These are phyloP conservation scores for Nothophoma quercina DNA, from an alignment of 2,329 filamentous ascomycete genomes.

Conservation along the genomic window DNA sequence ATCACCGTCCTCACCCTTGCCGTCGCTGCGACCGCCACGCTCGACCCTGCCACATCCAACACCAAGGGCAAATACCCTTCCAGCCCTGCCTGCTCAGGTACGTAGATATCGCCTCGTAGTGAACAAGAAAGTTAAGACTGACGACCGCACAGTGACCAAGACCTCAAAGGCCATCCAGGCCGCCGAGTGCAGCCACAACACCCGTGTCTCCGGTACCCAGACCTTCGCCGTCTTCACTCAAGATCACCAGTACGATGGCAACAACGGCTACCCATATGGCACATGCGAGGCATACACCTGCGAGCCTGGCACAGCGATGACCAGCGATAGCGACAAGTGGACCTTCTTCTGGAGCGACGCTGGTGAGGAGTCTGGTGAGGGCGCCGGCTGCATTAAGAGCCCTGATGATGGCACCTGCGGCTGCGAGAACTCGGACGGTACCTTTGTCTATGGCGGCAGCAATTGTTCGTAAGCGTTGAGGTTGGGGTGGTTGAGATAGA, in stretches of 20 bases:
- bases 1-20: constrained; percentile 21
- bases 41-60: constrained; percentile 49
- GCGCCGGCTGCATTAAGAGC: constrained; percentile 39
- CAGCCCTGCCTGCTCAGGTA: constrained; percentile 35
- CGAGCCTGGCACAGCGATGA: constrained; percentile 25
- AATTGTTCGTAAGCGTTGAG: constrained; percentile 2
- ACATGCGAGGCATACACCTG: constrained; percentile 49
- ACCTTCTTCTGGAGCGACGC: constrained; percentile 34
- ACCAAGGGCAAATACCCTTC: constrained; percentile 46
- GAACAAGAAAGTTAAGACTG: not conserved
- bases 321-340: constrained; percentile 24
- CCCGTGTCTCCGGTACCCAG: constrained; percentile 45
- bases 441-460: constrained; percentile 27
- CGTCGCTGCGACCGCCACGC: constrained; percentile 40
- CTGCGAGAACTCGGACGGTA: constrained; percentile 36
- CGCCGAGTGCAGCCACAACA: constrained; percentile 54
- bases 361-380: constrained; percentile 29
- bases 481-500: not conserved
- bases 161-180: constrained; percentile 51
- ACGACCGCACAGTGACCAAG: constrained; percentile 30
- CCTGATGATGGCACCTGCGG: constrained; percentile 34
- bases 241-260: constrained; percentile 56
- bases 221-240: constrained; percentile 54
- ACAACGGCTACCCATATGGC: constrained; percentile 57
- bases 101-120: not conserved